Evolutionary conservation across 805 yeast species (phyloP).

Genomic region (Candida sithepensis): DNA sequence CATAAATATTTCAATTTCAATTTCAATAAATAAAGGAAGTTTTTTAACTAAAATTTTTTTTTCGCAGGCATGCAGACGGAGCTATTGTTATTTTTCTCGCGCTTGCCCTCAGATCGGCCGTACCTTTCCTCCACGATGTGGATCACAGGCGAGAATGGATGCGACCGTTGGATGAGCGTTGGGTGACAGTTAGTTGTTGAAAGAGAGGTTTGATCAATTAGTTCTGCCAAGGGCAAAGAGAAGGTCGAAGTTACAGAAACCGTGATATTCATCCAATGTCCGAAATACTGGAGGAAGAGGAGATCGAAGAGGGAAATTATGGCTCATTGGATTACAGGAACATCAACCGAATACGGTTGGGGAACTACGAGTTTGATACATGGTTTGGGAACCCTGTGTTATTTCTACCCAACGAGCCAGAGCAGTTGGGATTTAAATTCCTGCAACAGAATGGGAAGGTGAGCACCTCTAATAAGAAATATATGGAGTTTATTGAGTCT

Average conservation of each 20-base stretch:
- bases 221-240: neutral
- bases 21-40: too few relatives aligned
- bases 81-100: neutral
- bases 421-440: conserved; percentile 42
- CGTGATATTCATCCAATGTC: neutral
- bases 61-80: neutral
- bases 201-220: neutral
- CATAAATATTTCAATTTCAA: too few relatives aligned
- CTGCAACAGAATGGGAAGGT: conserved; percentile 22
- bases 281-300: conserved; percentile 18
- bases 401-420: conserved; percentile 45
- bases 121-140: neutral
- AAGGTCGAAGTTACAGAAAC: neutral
- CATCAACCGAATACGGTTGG: conserved; percentile 62
- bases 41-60: conserved; percentile 3
- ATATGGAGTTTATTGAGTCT: conserved; percentile 10
- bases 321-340: conserved; percentile 64
- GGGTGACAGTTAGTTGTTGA: too few relatives aligned
- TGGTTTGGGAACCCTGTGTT: conserved; percentile 90
- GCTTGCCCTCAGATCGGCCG: neutral
- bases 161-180: neutral
- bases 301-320: conserved; percentile 43
- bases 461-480: conserved; percentile 16
- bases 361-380: conserved; percentile 64
- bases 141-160: neutral